These are phyloP conservation scores for Globisporangium polare DNA, from an alignment of 352 stramenopile species.

Conservation along the genomic window DNA sequence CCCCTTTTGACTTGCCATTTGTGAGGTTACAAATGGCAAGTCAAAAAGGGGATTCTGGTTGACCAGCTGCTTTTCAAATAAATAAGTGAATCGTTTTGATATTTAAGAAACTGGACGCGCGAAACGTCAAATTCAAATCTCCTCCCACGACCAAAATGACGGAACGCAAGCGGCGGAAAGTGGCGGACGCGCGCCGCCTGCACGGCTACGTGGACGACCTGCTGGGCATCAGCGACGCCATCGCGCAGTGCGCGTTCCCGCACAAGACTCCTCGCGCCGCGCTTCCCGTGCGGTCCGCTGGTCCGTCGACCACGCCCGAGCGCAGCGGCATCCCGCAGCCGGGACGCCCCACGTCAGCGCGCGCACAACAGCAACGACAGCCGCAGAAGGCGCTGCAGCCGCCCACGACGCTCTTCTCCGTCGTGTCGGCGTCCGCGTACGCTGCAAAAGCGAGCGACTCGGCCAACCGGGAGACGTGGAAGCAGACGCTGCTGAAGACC, in stretches of 20 bases:
- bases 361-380: not conserved
- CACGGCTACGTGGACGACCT: conserved; percentile 32
- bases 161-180: conserved; percentile 24
- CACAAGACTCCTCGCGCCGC: conserved; percentile 9
- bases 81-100: not conserved
- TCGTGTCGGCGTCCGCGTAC: conserved; percentile 28
- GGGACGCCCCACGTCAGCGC: not conserved
- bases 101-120: not conserved
- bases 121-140: too few species aligned
- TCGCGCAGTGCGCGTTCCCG: conserved; percentile 23
- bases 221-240: conserved; percentile 18
- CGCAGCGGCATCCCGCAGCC: conserved; percentile 11
- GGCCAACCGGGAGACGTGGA: conserved; percentile 23
- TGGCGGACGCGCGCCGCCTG: conserved; percentile 22
- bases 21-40: too few species aligned
- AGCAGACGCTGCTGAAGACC: conserved; percentile 23
- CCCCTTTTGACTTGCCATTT: too few species aligned
- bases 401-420: conserved; percentile 32
- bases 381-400: not conserved
- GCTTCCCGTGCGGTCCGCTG: conserved; percentile 17
- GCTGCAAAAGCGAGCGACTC: conserved; percentile 19
- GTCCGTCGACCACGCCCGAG: conserved; percentile 2
- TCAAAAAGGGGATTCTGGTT: too few species aligned
- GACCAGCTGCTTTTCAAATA: too few species aligned
- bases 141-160: conserved; percentile 5